phyloP scores from a whole-genome alignment of 257 asterid species.

The Coffea eugenioides region DNA sequence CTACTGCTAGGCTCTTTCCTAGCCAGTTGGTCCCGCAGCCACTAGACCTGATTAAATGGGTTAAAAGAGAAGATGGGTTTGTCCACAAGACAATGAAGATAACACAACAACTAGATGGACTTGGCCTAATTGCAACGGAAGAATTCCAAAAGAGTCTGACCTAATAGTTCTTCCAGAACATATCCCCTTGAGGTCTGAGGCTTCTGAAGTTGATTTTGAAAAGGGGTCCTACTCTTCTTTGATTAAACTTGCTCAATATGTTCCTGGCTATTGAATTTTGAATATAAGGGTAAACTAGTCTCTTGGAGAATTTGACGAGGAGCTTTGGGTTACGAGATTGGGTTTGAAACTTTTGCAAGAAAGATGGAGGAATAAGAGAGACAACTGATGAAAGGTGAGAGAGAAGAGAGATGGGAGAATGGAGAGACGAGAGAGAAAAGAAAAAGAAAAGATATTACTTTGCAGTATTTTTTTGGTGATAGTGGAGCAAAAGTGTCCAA shows the following conservation, averaged over 20 bases:
- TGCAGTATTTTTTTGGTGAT: too few relatives aligned
- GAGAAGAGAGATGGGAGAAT: too few relatives aligned
- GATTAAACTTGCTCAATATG: too few relatives aligned
- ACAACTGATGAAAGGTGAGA: too few relatives aligned
- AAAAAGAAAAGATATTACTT: too few relatives aligned
- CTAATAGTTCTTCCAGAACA: slow-evolving; percentile 73
- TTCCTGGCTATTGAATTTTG: slow-evolving; percentile 66
- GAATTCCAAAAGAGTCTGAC: slow-evolving; percentile 77
- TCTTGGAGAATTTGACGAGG: slow-evolving; percentile 97
- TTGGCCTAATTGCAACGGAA: slow-evolving; percentile 59
- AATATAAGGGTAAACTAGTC: slow-evolving; percentile 69
- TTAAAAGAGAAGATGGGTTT: slow-evolving; percentile 82
- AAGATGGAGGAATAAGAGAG: slow-evolving; percentile 1
- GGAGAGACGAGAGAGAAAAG: too few relatives aligned
- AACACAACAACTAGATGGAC: slow-evolving; percentile 41
- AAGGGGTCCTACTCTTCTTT: too few relatives aligned
- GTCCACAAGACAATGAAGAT: slow-evolving; percentile 70
- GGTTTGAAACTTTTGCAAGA: slow-evolving; percentile 92
- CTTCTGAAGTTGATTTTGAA: too few relatives aligned
- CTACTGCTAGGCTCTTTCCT: slow-evolving; percentile 31
- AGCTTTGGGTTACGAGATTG: slow-evolving; percentile 92
- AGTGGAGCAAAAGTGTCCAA: too few relatives aligned
- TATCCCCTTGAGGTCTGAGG: slow-evolving; percentile 15
- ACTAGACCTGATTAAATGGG: slow-evolving; percentile 93
- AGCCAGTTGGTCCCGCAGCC: slow-evolving; percentile 66